Base-by-base conservation (phyloP, 208 protist genomes). In the Crithidia fasciculata region DNA sequence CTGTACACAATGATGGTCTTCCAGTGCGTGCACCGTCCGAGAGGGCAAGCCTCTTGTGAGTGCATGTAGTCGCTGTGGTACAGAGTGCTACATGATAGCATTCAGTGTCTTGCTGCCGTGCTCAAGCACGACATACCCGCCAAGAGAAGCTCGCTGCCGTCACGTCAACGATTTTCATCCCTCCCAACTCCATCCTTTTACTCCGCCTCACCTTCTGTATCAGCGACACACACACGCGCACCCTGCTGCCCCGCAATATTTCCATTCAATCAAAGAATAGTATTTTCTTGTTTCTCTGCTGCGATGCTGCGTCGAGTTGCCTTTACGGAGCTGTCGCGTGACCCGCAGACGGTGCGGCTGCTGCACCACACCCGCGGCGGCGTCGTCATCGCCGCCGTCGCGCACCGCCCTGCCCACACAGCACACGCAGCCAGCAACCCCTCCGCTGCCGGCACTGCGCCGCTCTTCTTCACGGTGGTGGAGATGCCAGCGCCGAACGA, bases 401-500 rank as follows among this genome's bases (percentile, higher is more conserved):
- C 69, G 3, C 76, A 73, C 65, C 52, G 49, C 12, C 50, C 19
- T 28, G 28, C 43, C 6, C 8, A 7, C 47, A 4, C 43, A 64
- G n/a, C 43, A 37, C 40, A 9, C 68, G 28, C 16, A 54, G 52
- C 43, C 13, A 12, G 5, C 52, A n/a, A 40, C 70, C 3, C 5
- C 60, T 44, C 62, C 36, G 15, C 50, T 15, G 49, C 4, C 43
- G 13, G 13, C 53, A 43, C 10, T 18, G 19, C 41, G 28, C 68
- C 69, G 44, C 58, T 78, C 28, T 85, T 74, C 60, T 85, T 82
- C 59, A 79, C 72, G 1, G 49, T 85, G 28, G 59, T 75, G 8
- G 81, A 85, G 65, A 70, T 85, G 65, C 16, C 72, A 5, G 62
- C 72, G n/a, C 81, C 81, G 15, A 80, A 85, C 49, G 74, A 69